Base-by-base conservation (phyloP, 2,329 filamentous ascomycete species). In the Teratosphaeriaceae sp. region DNA sequence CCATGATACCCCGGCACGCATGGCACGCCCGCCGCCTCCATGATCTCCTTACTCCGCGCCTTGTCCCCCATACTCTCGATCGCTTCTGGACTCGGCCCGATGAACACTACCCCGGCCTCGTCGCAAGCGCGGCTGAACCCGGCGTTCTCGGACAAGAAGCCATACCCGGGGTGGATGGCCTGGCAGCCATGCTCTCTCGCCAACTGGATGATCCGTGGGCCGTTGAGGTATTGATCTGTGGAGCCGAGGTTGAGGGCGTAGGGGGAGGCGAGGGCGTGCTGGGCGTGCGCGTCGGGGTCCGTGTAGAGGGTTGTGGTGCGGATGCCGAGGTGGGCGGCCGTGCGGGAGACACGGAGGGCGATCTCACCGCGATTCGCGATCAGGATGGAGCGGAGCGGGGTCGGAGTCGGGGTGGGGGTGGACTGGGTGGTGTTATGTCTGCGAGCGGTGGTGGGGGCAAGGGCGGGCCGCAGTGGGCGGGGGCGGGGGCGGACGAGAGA, bases 341-440 rank as follows among this genome's bases (percentile, higher is more conserved):
- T 98, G 53, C 82, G 80, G 53, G 89, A 85, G 53, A 98, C 92
- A 54, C 92, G 85, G 62, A 98, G 75, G 38, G 92, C 92, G 56
- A 98, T 98, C 68, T 98, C 92, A 56, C 92, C 92, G 55, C 92
- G 83, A 64, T 98, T 98, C 42, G 92, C 92, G 62, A 98, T 97
- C 19, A 98, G 76, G 31, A 97, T 85, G 7, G 88, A 94, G 27
- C 57, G 53, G 23, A 65, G 46, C 38, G 61, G 61, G 35, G 39
- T 19, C 11, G n/a, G 22, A 19, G 27, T 33, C 11, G 37, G 13
- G n/a, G 15, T 39, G 46, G 40, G 43, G 34, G 52, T 44, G 43
- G 50, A 47, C 24, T 53, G 53, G n/a, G 34, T 35, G 35, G 22
- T 23, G 37, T 13, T 22, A 6, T n/a, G 15, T 34, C 9, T 18